Evolutionary conservation across 176 grass and related monocot genomes (phyloP).

Genomic region (Cocos nucifera): DNA sequence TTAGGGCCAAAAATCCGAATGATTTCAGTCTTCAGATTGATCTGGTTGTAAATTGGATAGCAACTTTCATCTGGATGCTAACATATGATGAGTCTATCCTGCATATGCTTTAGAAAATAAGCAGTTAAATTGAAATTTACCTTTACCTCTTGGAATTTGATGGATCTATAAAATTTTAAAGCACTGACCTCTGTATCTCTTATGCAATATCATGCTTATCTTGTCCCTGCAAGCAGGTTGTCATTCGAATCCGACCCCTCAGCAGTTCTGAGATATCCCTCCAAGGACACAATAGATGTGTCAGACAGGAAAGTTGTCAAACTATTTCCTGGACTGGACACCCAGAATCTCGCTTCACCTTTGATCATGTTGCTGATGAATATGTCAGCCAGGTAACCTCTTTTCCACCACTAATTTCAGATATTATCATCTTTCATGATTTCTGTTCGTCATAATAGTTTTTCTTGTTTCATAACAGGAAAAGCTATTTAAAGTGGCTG

Average conservation of each 20-base stretch:
- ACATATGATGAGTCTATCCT: no score
- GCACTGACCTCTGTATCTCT: not conserved
- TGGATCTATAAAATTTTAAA: no score
- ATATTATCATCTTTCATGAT: not conserved
- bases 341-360: conserved; percentile 91
- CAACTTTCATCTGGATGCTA: no score
- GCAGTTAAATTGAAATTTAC: no score
- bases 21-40: no score
- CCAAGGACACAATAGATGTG: conserved; percentile 59
- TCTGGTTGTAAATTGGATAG: no score
- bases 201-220: not conserved
- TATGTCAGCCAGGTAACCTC: conserved; percentile 61
- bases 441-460: not conserved
- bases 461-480: conserved; percentile 40
- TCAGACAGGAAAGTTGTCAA: conserved; percentile 74
- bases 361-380: conserved; percentile 92
- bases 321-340: conserved; percentile 75
- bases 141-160: no score
- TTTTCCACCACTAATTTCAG: conserved; percentile 1
- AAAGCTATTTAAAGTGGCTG: conserved; percentile 81
- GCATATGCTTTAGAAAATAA: no score
- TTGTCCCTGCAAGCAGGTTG: conserved; percentile 31
- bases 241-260: conserved; percentile 77
- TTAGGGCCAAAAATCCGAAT: no score
- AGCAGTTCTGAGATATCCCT: conserved; percentile 65